Evolutionary conservation across 108 stramenopile species (phyloP).

Genomic region (Conticribra weissflogii): DNA sequence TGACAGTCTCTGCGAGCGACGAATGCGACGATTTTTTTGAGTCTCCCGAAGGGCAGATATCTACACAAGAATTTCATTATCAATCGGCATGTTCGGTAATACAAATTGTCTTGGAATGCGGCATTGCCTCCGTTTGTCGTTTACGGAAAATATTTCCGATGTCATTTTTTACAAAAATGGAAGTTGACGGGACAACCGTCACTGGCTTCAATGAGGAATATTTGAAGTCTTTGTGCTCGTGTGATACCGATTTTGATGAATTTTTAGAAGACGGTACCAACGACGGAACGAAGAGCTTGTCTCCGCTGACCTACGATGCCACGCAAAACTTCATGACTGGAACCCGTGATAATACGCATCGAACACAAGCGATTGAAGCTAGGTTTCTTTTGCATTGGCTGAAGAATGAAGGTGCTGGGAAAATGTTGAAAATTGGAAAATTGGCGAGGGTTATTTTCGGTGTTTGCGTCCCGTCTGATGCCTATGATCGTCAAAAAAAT

Average conservation of each 20-base stretch:
- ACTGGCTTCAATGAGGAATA: constrained; percentile 16
- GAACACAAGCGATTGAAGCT: constrained; percentile 27
- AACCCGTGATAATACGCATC: neutral
- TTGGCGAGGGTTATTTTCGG: constrained; percentile 36
- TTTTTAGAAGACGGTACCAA: neutral
- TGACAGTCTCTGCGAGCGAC: neutral
- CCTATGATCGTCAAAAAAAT: neutral
- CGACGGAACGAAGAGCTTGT: constrained; percentile 4
- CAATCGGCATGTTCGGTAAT: neutral
- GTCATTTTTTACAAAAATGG: constrained; percentile 19
- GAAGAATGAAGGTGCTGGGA: constrained; percentile 7
- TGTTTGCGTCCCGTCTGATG: constrained; percentile 19
- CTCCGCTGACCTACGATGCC: constrained; percentile 16
- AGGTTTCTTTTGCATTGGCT: constrained; percentile 35
- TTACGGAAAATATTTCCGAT: constrained; percentile 28
- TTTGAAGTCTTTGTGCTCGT: constrained; percentile 4
- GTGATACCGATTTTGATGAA: neutral
- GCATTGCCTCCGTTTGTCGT: constrained; percentile 46
- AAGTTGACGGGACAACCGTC: constrained; percentile 24
- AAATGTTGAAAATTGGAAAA: constrained; percentile 19
- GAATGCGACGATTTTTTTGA: neutral
- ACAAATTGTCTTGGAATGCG: constrained; percentile 31
- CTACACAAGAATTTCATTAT: neutral
- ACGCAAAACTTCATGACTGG: neutral
- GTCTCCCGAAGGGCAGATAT: neutral